Evolutionary conservation across 768 basidiomycete species (phyloP), one percentile per base, ranked within the genome.

Genomic region (Cubamyces sp.): DNA sequence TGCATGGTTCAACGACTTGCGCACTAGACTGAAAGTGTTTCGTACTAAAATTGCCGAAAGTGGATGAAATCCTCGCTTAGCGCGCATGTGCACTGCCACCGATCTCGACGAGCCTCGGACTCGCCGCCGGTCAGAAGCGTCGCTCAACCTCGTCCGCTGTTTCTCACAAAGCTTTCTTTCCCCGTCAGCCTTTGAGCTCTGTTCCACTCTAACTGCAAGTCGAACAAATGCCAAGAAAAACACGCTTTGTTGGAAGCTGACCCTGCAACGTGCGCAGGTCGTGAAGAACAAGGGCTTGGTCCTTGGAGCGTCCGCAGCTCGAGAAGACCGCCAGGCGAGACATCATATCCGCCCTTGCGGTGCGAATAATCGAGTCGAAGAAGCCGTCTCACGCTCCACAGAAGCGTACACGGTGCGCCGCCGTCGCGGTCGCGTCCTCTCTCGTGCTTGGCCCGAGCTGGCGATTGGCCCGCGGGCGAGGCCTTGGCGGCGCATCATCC

Each of bases 401-500:
- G 47, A 57, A 49, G 48, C 46, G 54, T 19, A 49, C 53, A 21
- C 19, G 9, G 34, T 11, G 5, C 34, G 34, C 34, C 53, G 39
- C 21, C 34, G 21, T 21, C 14, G 34, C 51, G 41, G 26, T 43
- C 21, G 37, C 39, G 26, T 30, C 43, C 43, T n/a, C n/a, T n/a
- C 23, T 40, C 60, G 21, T 48, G n/a, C 61, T 62, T 62, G 61
- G 61, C 61, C 40, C 61, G 41, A 51, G 55, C 37, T 43, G 28
- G 49, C 55, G 49, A 62, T 57, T 62, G 55, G 61, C 26, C 34
- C 34, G 34, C 55, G 43, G 54, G 23, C 61, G 42, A 51, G 61
- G 49, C 55, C 57, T 62, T 55, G 61, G 45, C 11, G 47, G 34
- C 61, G 49, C 61, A 61, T 34, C 34, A 34, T 34, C 34, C 4